Evolutionary conservation across 1,284 basidiomycete genomes (phyloP), one percentile per base, ranked within the genome.

Genomic region (Phellinidium pouzarii): DNA sequence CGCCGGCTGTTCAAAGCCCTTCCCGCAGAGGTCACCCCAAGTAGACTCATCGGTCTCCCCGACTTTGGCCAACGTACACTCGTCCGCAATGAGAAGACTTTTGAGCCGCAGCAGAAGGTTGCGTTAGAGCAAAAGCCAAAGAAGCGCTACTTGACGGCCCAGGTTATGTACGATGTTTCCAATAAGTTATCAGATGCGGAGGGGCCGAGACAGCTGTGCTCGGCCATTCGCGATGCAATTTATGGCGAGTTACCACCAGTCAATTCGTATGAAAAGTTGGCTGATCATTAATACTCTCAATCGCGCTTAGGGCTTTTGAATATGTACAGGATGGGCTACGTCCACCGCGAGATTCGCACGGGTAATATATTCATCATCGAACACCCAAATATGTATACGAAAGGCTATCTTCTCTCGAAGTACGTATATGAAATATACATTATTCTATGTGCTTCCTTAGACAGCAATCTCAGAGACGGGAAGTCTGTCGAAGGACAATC

Each of bases 231-330:
- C 7, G 48, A 50, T 42, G 48, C 48, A 11, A 41, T 50, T 11
- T 40, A 17, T 50, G 48, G 48, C 42, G 40, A 42, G 12, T 48
- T 36, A 3, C 29, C 19, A 19, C 12, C 8, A 19, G 12, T 31
- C 34, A 3, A 14, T 20, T 36, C 20, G 31, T 11, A 19, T 19
- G 17, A 17, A 17, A 12, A 27, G n/a, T n/a, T 25, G 14, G 9
- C 25, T 25, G 5, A 40, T 50, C 29, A 36, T 19, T 12, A 31
- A 14, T 29, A 14, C 7, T 29, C 25, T 29, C n/a, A n/a, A n/a
- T n/a, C n/a, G n/a, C n/a, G n/a, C 12, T 27, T 23, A 50, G 48
- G 48, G 5, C 48, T 50, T 11, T 20, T 50, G 23, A 50, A 50
- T 42, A 26, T 19, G 17, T 43, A 17, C 20, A 41, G 48, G 23